These are phyloP conservation scores for Fusarium succisae DNA, from an alignment of 2,329 filamentous ascomycete genomes.

Conservation along the genomic window DNA sequence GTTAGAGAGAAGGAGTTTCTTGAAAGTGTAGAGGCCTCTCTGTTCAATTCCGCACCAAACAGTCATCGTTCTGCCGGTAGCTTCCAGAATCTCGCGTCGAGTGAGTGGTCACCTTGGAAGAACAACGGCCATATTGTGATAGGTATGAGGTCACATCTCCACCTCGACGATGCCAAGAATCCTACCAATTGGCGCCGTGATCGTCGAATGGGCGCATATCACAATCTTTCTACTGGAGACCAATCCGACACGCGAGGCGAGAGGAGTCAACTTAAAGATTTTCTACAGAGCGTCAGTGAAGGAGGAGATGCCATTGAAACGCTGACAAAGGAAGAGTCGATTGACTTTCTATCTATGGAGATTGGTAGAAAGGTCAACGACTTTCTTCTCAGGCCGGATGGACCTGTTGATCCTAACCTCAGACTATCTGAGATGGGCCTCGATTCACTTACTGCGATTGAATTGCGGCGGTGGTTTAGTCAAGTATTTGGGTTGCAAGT, in stretches of 20 bases:
- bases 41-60: neutral
- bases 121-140: neutral
- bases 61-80: accelerated
- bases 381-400: conserved; percentile 8
- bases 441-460: conserved; percentile 23
- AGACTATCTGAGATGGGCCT: conserved; percentile 14
- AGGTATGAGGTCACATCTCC: neutral
- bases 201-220: conserved; percentile 17
- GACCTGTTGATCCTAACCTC: neutral
- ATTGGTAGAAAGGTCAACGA: conserved; percentile 16
- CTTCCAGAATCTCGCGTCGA: neutral
- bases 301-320: no score
- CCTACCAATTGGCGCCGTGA: conserved; percentile 14
- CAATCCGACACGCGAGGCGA: neutral
- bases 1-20: conserved; percentile 7
- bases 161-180: conserved; percentile 9
- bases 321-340: neutral
- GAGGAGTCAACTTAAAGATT: neutral
- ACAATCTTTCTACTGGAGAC: neutral
- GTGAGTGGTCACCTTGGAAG: neutral
- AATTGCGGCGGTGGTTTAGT: conserved; percentile 17
- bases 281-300: neutral
- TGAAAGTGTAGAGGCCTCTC: neutral
- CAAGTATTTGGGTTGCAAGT: conserved; percentile 11
- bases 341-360: neutral